These are phyloP conservation scores for Chrysochromulina parva DNA, from an alignment of 78 protist genomes.

Conservation along the genomic window DNA sequence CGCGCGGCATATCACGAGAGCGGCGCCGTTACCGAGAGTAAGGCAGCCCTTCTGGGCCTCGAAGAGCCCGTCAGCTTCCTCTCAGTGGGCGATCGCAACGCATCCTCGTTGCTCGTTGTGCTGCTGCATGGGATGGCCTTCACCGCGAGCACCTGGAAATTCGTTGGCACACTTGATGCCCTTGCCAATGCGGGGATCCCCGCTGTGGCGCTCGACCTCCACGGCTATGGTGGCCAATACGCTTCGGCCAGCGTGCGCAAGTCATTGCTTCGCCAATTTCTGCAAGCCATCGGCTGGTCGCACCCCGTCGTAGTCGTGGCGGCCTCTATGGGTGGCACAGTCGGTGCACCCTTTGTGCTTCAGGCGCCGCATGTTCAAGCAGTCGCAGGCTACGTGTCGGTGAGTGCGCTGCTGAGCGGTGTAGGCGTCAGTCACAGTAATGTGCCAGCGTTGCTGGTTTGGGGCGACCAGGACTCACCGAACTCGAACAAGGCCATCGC, in stretches of 20 bases:
- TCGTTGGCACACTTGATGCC: neutral
- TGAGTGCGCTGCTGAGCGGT: neutral
- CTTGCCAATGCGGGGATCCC: neutral
- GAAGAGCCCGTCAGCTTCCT: neutral
- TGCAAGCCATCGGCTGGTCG: neutral
- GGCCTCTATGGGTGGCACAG: neutral
- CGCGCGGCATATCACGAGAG: too few relatives aligned
- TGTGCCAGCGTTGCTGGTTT: neutral
- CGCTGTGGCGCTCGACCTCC: neutral
- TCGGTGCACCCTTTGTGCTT: neutral
- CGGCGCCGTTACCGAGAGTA: neutral
- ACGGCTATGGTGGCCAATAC: neutral
- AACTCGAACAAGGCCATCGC: neutral
- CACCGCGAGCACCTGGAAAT: neutral
- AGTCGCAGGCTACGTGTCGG: neutral
- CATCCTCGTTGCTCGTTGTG: neutral
- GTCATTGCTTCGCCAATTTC: neutral
- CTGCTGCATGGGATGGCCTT: neutral
- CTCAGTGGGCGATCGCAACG: neutral
- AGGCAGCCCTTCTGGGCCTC: neutral
- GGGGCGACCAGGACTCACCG: neutral
- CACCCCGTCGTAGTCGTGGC: neutral
- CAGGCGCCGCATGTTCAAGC: neutral
- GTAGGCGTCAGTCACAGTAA: neutral
- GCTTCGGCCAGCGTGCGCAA: neutral